Conservation (phyloP, 768 basidiomycete species). For the Tricholoma flavovirens region DNA sequence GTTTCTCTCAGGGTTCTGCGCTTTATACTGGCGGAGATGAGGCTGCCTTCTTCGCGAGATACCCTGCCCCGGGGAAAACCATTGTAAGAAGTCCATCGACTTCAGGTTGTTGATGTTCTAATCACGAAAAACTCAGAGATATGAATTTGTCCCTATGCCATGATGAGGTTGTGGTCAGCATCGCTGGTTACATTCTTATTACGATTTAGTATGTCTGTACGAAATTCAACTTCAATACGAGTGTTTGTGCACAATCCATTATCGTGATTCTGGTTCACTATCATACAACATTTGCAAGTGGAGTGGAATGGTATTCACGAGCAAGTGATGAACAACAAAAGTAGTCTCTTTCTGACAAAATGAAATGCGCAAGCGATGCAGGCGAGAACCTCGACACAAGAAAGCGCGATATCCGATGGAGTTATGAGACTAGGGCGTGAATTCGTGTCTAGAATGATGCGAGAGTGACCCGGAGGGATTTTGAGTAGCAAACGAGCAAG, state of each 20-base stretch:
- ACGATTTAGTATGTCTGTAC: not conserved
- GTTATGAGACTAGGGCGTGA: not conserved
- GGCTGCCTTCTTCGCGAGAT: slow-evolving; percentile 2
- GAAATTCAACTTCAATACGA: not conserved
- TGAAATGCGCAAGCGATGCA: not conserved
- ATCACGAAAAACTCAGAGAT: not conserved
- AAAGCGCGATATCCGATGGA: not conserved
- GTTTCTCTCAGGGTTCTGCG: slow-evolving; percentile 2
- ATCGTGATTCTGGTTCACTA: not conserved
- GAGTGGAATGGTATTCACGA: not conserved
- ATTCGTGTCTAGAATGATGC: not conserved
- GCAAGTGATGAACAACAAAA: not conserved
- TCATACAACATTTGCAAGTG: too few species aligned
- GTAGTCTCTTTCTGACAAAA: not conserved
- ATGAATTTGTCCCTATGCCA: not conserved
- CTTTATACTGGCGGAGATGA: slow-evolving; percentile 8
- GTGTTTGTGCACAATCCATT: not conserved
- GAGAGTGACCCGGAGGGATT: not conserved
- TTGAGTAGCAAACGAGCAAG: not conserved
- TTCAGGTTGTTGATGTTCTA: not conserved
- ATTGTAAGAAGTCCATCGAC: not conserved
- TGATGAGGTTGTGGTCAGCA: too few species aligned
- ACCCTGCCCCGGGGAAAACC: not conserved
- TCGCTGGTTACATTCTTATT: not conserved
- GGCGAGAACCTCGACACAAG: not conserved